These are phyloP conservation scores for Globisporangium iwayamae DNA, from an alignment of 352 stramenopile species.

Conservation along the genomic window DNA sequence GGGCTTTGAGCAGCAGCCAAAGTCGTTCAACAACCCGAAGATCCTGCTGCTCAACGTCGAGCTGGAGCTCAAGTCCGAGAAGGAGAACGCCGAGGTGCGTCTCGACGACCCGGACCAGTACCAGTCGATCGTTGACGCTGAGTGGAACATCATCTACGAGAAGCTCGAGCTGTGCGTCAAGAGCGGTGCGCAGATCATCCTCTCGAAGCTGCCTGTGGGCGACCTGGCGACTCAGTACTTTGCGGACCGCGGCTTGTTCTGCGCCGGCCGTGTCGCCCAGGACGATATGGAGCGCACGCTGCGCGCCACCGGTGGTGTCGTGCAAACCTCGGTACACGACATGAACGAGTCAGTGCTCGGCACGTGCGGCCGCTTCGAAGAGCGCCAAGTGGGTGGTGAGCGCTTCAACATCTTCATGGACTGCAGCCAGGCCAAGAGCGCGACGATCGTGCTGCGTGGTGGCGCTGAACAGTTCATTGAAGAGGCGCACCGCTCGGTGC, in stretches of 20 bases:
- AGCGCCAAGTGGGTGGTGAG: conserved; percentile 96
- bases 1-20: conserved; percentile 99
- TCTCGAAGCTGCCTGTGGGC: conserved; percentile 95
- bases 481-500: conserved; percentile 96
- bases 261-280: conserved; percentile 94
- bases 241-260: conserved; percentile 97
- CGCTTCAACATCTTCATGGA: conserved; percentile 99
- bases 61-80: conserved; percentile 98
- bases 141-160: conserved; percentile 99
- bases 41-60: conserved; percentile 98
- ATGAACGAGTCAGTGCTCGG: conserved; percentile 91
- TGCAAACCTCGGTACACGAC: conserved; percentile 94
- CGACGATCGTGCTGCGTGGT: conserved; percentile 97
- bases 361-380: conserved; percentile 95
- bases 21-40: conserved; percentile 95
- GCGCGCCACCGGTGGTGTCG: conserved; percentile 92
- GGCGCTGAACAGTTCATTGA: conserved; percentile 98
- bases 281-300: conserved; percentile 97
- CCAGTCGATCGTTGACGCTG: conserved; percentile 99
- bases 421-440: conserved; percentile 92
- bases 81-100: conserved; percentile 98
- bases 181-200: conserved; percentile 96
- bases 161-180: conserved; percentile 93
- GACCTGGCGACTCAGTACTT: conserved; percentile 99
- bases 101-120: conserved; percentile 98